Percentiles rank a stretch among this genome's conserved stretches.
These are phyloP conservation scores for Gastrolobium bilobum DNA, from an alignment of 306 rosid genomes.

Conservation along the genomic window DNA sequence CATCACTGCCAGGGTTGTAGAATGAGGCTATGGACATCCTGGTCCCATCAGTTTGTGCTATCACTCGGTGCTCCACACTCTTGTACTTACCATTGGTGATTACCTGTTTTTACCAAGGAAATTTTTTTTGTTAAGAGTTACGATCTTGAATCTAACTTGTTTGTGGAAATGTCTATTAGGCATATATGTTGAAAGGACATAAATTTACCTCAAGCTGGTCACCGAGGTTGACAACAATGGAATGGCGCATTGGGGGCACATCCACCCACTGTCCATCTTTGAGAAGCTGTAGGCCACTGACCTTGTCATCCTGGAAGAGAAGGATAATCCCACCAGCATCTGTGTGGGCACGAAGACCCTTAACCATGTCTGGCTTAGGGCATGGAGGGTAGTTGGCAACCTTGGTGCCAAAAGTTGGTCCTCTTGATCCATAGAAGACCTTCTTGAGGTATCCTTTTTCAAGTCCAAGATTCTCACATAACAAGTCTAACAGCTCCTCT, in stretches of 20 bases:
- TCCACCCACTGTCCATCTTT: conserved; percentile 85
- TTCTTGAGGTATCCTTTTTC: conserved; percentile 84
- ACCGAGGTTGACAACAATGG: conserved; percentile 86
- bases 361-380: conserved; percentile 83
- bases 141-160: conserved; percentile 14
- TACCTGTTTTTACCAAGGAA: conserved; percentile 53
- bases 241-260: conserved; percentile 94
- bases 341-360: conserved; percentile 94
- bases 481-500: conserved; percentile 76
- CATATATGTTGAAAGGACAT: neutral
- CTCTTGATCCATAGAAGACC: conserved; percentile 79
- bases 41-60: conserved; percentile 78
- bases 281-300: conserved; percentile 88
- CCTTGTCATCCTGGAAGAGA: conserved; percentile 90
- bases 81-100: conserved; percentile 92
- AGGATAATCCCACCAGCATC: conserved; percentile 94
- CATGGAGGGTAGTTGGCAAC: conserved; percentile 93
- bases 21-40: conserved; percentile 96
- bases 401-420: conserved; percentile 92
- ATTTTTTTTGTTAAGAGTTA: neutral
- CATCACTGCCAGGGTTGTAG: conserved; percentile 92
- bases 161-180: conserved; percentile 27
- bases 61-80: conserved; percentile 90
- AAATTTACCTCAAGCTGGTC: conserved; percentile 86
- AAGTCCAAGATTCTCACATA: conserved; percentile 91